A percentile compares a stretch with the other conserved stretches of the same genome.
Conservation (phyloP, 1,139 yeast genomes). For the Saccharomyces pastorianus region DNA sequence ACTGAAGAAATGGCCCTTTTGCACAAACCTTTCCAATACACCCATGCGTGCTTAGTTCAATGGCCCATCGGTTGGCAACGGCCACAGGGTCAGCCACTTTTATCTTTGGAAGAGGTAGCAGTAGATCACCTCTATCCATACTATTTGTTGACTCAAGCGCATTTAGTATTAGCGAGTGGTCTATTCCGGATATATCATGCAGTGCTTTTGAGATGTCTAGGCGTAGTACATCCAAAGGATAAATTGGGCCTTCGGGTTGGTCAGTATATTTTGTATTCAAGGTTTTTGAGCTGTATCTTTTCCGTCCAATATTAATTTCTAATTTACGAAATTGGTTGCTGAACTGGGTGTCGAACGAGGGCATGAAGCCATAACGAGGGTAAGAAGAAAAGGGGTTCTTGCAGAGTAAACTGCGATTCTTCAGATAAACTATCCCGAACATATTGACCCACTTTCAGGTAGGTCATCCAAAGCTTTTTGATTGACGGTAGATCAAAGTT, state of each 20-base stretch:
- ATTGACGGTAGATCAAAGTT: neutral
- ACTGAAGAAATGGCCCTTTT: conserved; percentile 88
- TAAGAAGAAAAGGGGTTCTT: neutral
- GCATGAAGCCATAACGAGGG: neutral
- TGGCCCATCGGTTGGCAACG: conserved; percentile 77
- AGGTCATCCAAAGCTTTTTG: neutral
- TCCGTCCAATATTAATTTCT: neutral
- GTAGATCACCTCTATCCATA: conserved; percentile 3
- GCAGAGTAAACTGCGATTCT: neutral
- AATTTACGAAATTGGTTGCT: neutral
- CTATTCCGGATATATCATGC: conserved; percentile 1
- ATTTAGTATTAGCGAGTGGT: neutral
- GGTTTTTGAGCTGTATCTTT: neutral
- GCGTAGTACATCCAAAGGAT: neutral
- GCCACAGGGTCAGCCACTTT: neutral
- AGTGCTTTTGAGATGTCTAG: conserved; percentile 1
- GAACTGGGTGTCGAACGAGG: neutral
- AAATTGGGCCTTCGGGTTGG: neutral
- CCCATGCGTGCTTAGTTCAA: conserved; percentile 54
- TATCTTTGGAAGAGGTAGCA: conserved; percentile 4
- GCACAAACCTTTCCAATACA: conserved; percentile 64
- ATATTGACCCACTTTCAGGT: neutral
- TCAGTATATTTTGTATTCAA: neutral
- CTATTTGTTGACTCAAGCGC: neutral
- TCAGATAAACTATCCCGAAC: neutral